Base-by-base conservation (phyloP, 2,329 filamentous ascomycete species). In the Diaporthe ampelina region DNA sequence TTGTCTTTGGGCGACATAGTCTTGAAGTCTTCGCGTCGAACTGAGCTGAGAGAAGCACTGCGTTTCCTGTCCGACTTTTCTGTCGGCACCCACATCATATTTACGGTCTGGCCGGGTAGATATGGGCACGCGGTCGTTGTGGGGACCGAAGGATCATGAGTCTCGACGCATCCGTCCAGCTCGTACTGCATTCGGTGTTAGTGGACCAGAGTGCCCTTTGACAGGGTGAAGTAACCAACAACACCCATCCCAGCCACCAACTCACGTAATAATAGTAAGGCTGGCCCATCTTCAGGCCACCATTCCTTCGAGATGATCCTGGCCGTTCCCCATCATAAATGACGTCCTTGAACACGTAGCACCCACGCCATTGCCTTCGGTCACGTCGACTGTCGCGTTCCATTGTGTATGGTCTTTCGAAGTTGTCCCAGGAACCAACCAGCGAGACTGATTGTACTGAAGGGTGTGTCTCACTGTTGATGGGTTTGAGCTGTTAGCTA, bases 201-300 rank as follows among this genome's bases (percentile, higher is more conserved):
- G 82, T 81, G 76, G 75, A 76, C 72, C 76, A 35, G 67, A 52
- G 26, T 15, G 67, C 71, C 57, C 21, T n/a, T 45, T 48, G 45
- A 70, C 63, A 72, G 54, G 67, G 70, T 40, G 72, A 50, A 63
- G 45, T 70, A 40, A 35, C 65, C 61, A 58, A 43, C 37, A 70
- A 24, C 59, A 40, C 37, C 37, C 37, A 40, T 21, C 17, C 45
- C 72, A 74, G 65, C 72, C 72, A 76, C 59, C 54, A 54, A 75
- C 94, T 85, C 86, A 97, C 95, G 85, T 97, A 98, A 87, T 97
- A 98, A 89, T 96, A 98, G 84, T 98, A 98, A 21, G 93, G 97
- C 75, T 93, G 91, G 58, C 95, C 95, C 94, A 98, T 98, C 83
- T 93, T 97, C 77, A 98, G 88, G 70, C 94, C 95, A 74, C 95